A percentile compares a stretch with the other conserved stretches of the same genome.
These are phyloP conservation scores for Gnomoniopsis smithogilvyi DNA, from an alignment of 2,329 filamentous ascomycete species.

Conservation along the genomic window DNA sequence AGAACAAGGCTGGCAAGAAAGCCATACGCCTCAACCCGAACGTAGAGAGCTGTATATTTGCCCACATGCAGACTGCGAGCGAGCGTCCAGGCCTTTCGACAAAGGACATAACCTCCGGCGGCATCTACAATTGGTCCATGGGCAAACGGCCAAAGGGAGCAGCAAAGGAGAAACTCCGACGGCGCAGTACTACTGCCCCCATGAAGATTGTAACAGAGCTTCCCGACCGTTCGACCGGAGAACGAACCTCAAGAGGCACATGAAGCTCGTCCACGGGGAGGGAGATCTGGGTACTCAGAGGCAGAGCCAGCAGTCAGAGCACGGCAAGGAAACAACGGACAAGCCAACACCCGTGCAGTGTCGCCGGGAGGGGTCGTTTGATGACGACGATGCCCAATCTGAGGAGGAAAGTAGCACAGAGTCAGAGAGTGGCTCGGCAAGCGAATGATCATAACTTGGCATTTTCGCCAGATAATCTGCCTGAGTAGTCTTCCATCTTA, in stretches of 20 bases:
- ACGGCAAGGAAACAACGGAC: slow-evolving; percentile 22
- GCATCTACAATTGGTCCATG: no score
- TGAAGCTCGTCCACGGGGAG: slow-evolving; percentile 39
- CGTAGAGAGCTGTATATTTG: background rate
- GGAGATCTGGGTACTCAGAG: slow-evolving; percentile 41
- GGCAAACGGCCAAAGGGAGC: background rate
- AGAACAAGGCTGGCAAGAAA: slow-evolving; percentile 5
- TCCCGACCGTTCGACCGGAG: slow-evolving; percentile 34
- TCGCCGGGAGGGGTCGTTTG: background rate
- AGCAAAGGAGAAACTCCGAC: slow-evolving; percentile 15
- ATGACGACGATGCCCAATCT: slow-evolving; percentile 5
- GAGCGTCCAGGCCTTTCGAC: background rate
- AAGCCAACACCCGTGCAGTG: background rate
- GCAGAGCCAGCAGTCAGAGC: slow-evolving; percentile 19
- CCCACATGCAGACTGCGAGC: background rate
- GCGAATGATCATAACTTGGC: background rate
- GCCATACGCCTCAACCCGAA: background rate
- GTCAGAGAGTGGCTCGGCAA: background rate
- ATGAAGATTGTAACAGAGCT: slow-evolving; percentile 33
- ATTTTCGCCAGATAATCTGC: background rate
- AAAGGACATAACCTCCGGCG: background rate
- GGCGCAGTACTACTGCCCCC: slow-evolving; percentile 31
- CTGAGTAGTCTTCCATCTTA: background rate
- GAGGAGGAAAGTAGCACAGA: background rate
- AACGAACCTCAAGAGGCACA: slow-evolving; percentile 38